Evolutionary conservation across 2,329 filamentous ascomycete genomes (phyloP).

Genomic region (Apiospora hydei): DNA sequence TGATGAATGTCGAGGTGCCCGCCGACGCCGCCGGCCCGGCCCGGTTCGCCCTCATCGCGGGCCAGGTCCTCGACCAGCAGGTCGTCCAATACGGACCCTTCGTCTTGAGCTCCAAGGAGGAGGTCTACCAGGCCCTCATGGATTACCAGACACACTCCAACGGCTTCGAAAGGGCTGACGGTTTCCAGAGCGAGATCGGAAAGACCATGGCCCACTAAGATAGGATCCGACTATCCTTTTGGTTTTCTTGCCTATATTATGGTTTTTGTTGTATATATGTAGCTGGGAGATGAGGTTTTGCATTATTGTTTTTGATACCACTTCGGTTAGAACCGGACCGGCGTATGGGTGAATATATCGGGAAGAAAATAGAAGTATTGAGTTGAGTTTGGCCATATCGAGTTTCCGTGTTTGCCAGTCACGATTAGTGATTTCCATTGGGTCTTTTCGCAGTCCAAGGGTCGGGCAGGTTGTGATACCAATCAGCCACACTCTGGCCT

Average conservation of each 20-base stretch:
- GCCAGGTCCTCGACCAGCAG: slow-evolving; percentile 72
- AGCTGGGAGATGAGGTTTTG: slow-evolving; percentile 6
- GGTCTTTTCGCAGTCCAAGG: slow-evolving; percentile 11
- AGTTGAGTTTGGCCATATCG: background rate
- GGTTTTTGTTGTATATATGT: slow-evolving; percentile 18
- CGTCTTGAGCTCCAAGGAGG: slow-evolving; percentile 67
- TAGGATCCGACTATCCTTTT: background rate
- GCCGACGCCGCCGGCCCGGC: slow-evolving; percentile 62
- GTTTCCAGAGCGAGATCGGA: slow-evolving; percentile 70
- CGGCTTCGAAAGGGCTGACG: slow-evolving; percentile 72
- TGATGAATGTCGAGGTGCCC: slow-evolving; percentile 74
- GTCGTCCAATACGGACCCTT: slow-evolving; percentile 78
- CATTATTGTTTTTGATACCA: slow-evolving; percentile 23
- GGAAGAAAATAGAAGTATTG: background rate
- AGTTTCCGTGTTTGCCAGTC: background rate
- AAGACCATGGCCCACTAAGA: slow-evolving; percentile 40
- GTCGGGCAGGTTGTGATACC: slow-evolving; percentile 22
- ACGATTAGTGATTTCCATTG: slow-evolving; percentile 13
- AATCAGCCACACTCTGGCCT: slow-evolving; percentile 13
- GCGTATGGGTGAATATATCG: slow-evolving; percentile 2
- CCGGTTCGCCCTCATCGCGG: slow-evolving; percentile 70
- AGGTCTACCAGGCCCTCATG: slow-evolving; percentile 71
- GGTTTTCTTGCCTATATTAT: background rate
- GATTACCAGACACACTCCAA: slow-evolving; percentile 71
- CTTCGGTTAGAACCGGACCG: slow-evolving; percentile 7